Evolutionary conservation across 768 basidiomycete genomes (phyloP), one percentile per base, ranked within the genome.

Genomic region (Pilatotrama ljubarskyi): DNA sequence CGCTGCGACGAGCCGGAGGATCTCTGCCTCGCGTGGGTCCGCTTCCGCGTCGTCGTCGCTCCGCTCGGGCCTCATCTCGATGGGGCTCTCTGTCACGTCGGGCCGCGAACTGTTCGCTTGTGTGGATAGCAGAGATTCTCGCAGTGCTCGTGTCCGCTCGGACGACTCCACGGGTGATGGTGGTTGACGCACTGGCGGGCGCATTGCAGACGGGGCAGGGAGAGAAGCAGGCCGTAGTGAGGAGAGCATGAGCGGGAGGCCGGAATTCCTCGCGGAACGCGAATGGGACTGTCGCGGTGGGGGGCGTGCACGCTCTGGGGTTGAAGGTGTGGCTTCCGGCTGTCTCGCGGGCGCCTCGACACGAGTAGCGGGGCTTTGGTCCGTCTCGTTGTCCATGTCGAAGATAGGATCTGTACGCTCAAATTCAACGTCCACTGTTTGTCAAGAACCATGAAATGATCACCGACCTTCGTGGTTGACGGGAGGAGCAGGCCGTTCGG

Each of bases 171-270:
- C 62, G 10, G 64, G 51, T 11, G 59, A 40, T 17, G 59, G 66
- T 10, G 56, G 35, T 14, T 63, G 55, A 4, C 61, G 51, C 26
- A 47, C 5, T 3, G 56, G 47, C 13, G 69, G 66, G 13, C 82
- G 84, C 52, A 84, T 74, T 54, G 80, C 70, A n/a, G 88, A 87
- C 26, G 86, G 85, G 14, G 74, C 74, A 1, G 90, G 90, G n/a
- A 91, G 78, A 14, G 90, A 90, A 4, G 80, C 72, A 1, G 89
- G 89, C 29, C 89, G 81, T 35, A 91, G 73, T 17, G 78, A 74
- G 15, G 82, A 80, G 48, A 90, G 76, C 1, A 85, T 82, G n/a
- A 77, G 78, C 1, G 85, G 82, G 42, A 88, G 69, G 18, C 78
- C 79, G 3, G 76, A 72, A 24, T 68, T 55, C 50, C 64, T 69